A percentile compares a stretch with the other conserved stretches of the same genome.
These are phyloP conservation scores for Wallacemonas rigidus DNA, from an alignment of 208 protist genomes.

Conservation along the genomic window DNA sequence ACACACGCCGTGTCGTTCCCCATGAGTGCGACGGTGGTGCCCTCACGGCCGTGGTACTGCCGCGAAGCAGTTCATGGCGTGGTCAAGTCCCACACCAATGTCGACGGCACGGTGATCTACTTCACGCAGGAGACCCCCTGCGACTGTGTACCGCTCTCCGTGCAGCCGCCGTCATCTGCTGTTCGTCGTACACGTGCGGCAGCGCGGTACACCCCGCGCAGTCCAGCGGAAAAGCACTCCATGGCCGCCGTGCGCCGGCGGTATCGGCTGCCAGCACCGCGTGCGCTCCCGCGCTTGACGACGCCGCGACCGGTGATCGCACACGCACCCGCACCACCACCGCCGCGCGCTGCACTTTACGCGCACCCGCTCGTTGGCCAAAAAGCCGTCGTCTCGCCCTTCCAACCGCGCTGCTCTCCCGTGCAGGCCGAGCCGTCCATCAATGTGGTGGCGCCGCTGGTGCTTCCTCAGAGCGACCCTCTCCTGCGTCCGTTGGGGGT, in stretches of 20 bases:
- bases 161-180: not conserved
- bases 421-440: slow-evolving; percentile 10
- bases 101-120: slow-evolving; percentile 54
- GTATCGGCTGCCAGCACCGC: not conserved
- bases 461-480: not conserved
- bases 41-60: slow-evolving; percentile 43
- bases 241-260: slow-evolving; percentile 9
- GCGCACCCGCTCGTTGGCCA: not conserved
- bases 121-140: slow-evolving; percentile 32
- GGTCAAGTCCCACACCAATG: slow-evolving; percentile 25
- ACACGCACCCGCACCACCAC: not conserved
- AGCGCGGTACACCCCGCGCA: not conserved
- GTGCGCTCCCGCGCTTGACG: not conserved
- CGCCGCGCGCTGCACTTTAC: not conserved
- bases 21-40: not conserved
- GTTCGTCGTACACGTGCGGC: too few species aligned
- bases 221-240: not conserved
- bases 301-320: not conserved
- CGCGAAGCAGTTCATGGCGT: slow-evolving; percentile 43
- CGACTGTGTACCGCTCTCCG: slow-evolving; percentile 34
- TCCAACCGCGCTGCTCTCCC: not conserved
- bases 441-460: slow-evolving; percentile 9
- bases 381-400: not conserved
- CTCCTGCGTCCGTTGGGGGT: slow-evolving; percentile 4
- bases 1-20: not conserved